Evolutionary conservation across 129 eudicot species (phyloP), one percentile per base, ranked within the genome.

Genomic region (Flaveria robusta): DNA sequence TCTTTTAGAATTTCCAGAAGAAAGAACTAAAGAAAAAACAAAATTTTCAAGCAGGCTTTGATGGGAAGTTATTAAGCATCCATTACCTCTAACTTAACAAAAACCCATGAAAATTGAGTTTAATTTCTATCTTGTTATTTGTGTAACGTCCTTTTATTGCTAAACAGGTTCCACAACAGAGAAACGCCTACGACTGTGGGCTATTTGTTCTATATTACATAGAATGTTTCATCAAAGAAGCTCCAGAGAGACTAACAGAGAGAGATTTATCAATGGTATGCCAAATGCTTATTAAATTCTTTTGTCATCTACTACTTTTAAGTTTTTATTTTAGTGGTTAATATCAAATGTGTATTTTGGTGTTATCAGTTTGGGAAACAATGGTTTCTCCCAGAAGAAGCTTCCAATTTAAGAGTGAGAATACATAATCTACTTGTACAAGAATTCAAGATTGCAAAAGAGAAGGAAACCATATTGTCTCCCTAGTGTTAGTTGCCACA

Each of bases 351-450:
- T 77, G 60, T n/a, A 14, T 78, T 49, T 27, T 51, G 73, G 74
- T 56, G 78, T 71, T 50, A 72, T 65, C 86, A 93, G 98, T 83
- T 93, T 68, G 85, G 87, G 47, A 90, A 70, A 79, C 62, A 84
- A 52, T 93, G 97, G 98, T 93, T 93, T 50, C 77, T 22, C 47
- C 96, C 97, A 0, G 82, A 82, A 60, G 91, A 90, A 78, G 97
- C 98, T 31, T 93, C 98, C 23, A 59, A 51, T 68, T 66, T 93
- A 84, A 88, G 98, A 86, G 59, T 22, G 41, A 84, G 56, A 71
- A 85, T 93, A 70, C 74, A 79, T 26, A 46, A 62, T 79, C 19
- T 87, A 60, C 91, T 93, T 41, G 69, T 34, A 49, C 58, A 77
- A 27, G 67, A 84, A 73, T 93, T 93, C 78, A 76, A 62, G 70